Base-by-base conservation (phyloP, 192 early-diverging fungal species). In the Umbelopsis sp. region DNA sequence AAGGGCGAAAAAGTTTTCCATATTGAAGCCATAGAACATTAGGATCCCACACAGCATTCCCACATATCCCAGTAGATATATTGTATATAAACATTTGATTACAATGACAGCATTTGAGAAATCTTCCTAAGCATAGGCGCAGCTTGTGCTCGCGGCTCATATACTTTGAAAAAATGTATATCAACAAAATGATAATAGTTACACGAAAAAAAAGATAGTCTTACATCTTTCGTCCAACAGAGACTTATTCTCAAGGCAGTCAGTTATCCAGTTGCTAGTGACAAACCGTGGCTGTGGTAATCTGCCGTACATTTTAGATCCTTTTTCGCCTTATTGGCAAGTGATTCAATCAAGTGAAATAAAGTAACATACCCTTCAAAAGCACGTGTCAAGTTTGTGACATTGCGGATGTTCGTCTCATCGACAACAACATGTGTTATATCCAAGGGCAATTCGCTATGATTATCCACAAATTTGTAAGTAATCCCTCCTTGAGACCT, bases 341-440 rank as follows among this genome's bases (percentile, higher is more conserved):
- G 8, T 46, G 16, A 12, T 23, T 37, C 18, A 69, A 6, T 13
- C 22, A 68, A 21, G 4, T 41, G 45, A 61, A 44, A 16, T 25
- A 21, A 44, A 6, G 25, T 7, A 46, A 45, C 33, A 21, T 70
- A 71, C 69, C 61, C 67, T 47, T 55, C 18, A 10, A 69, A 68
- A 10, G 9, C 20, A 22, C 49, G 20, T 23, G 47, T 66, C 15
- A 72, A 41, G 9, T 12, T 7, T 25, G 9, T 18, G 3, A 77
- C 16, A 45, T 41, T 16, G 15, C n/a, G 20, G 27, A 35, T 18
- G 41, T 72, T 16, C 20, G 35, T 15, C n/a, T 49, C 44, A 1
- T 67, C 45, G 23, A 73, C 11, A 12, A 78, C 21, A 18, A 78
- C 65, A 49, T 78, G 76, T 10, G 74, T 75, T 4, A 75, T 67